Evolutionary conservation across 2,329 filamentous ascomycete species (phyloP), one percentile per base, ranked within the genome.

Genomic region (Xenosphaeropsis pyriputrescens): DNA sequence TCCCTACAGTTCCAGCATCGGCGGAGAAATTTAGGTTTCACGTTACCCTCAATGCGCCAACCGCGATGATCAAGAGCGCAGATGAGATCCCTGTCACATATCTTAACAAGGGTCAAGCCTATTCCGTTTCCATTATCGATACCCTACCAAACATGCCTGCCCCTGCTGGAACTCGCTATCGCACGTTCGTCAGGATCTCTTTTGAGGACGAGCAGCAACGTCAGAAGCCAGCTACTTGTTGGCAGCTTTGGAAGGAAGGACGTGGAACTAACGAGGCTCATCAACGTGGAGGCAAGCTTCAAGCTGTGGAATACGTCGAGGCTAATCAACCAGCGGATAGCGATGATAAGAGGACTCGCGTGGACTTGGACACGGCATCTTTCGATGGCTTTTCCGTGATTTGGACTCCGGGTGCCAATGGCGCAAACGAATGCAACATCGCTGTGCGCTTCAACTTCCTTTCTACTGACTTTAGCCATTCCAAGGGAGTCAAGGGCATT

Each of bases 1-100:
- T 58, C 14, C 57, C 66, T 22, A 54, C 59, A 2, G 55, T 75
- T 26, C 71, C 72, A 5, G 50, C 66, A 1, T 66, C 67, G 0
- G 70, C 68, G 8, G 78, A 83, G 50, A 81, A 79, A 52, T 95
- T 95, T 54, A 84, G 91, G 31, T 96, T 85, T 54, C 83, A 91
- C 54, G 80, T 85, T 36, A 91, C 85, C 1, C 62, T 98, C 34
- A 93, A 93, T 56, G 89, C 91, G 1, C 86, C 89, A 3, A 98
- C 91, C 0, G 91, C 91, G 6, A 98, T 96, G 91, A 80, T 93
- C 52, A 93, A 83, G 57, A 78, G 86, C 43, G 61, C 76, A 1
- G 82, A 93, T 42, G 89, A 96, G 56, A 93, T 96, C 17, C 91
- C 91, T 0, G 75, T 96, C n/a, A 95, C 89, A 0, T 98, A 98